These are phyloP conservation scores for Teunomyces atbi DNA, from an alignment of 805 yeast species.

Conservation along the genomic window DNA sequence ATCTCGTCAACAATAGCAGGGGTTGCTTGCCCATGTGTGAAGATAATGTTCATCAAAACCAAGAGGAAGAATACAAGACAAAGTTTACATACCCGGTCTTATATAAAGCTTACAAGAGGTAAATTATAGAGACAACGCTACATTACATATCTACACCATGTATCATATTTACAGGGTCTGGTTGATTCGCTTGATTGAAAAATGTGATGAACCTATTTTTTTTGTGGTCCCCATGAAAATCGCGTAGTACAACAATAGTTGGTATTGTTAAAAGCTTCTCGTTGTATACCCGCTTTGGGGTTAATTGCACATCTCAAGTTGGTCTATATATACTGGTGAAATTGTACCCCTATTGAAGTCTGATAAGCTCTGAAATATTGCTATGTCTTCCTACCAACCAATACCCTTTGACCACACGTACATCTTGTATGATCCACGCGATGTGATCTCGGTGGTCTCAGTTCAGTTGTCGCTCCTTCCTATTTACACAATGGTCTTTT, in stretches of 20 bases:
- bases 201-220: background rate
- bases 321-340: background rate
- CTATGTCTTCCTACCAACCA: conserved; percentile 17
- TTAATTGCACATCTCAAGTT: background rate
- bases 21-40: background rate
- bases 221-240: background rate
- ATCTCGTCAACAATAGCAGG: background rate
- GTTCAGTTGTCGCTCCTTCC: conserved; percentile 83
- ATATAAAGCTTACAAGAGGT: too few species aligned
- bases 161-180: too few species aligned
- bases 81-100: too few species aligned
- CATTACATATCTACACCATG: too few species aligned
- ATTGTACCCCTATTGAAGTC: conserved; percentile 7
- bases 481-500: conserved; percentile 70
- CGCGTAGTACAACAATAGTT: conserved; percentile 1
- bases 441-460: conserved; percentile 52
- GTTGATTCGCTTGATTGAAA: background rate
- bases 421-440: conserved; percentile 72
- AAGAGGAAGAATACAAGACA: too few species aligned
- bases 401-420: conserved; percentile 84
- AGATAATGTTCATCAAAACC: background rate
- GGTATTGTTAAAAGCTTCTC: background rate
- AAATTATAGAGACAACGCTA: too few species aligned
- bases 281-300: background rate
- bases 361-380: background rate